phyloP scores from a whole-genome alignment of 805 yeast species.

The Kurtzmaniella cleridarum region DNA sequence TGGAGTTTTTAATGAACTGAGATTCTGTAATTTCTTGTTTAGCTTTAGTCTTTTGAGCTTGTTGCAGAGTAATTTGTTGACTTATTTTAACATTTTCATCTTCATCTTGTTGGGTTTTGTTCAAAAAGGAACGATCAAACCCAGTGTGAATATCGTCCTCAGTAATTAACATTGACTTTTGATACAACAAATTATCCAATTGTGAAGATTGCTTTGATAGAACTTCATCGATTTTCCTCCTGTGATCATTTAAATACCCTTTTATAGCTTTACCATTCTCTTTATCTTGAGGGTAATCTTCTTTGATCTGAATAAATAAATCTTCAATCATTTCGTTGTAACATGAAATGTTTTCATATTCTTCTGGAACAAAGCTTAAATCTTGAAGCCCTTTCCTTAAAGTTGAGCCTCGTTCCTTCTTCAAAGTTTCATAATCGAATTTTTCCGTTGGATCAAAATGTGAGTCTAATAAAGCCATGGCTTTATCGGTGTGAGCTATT shows the following conservation, averaged over 20 bases:
- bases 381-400: slow-evolving; percentile 41
- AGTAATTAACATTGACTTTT: slow-evolving; percentile 70
- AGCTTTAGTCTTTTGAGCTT: slow-evolving; percentile 3
- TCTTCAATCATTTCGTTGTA: slow-evolving; percentile 93
- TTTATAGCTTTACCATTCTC: slow-evolving; percentile 29
- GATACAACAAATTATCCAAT: slow-evolving; percentile 60
- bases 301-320: slow-evolving; percentile 68
- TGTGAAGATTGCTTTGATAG: slow-evolving; percentile 60
- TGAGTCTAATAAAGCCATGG: slow-evolving; percentile 38
- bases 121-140: slow-evolving; percentile 78
- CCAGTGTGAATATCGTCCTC: slow-evolving; percentile 92
- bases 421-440: slow-evolving; percentile 40
- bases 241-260: slow-evolving; percentile 50
- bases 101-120: slow-evolving; percentile 41
- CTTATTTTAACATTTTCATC: slow-evolving; percentile 8
- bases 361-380: slow-evolving; percentile 30
- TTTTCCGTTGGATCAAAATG: slow-evolving; percentile 57
- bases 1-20: slow-evolving; percentile 12
- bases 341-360: slow-evolving; percentile 46
- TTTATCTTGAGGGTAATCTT: slow-evolving; percentile 50
- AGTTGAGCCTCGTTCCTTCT: slow-evolving; percentile 33
- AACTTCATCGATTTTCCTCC: slow-evolving; percentile 64
- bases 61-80: too few relatives aligned
- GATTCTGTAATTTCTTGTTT: slow-evolving; percentile 18
- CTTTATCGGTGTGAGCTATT: slow-evolving; percentile 23